phyloP scores from a whole-genome alignment of 1,139 yeast genomes.

The Suzukiozyma palmioleophila region DNA sequence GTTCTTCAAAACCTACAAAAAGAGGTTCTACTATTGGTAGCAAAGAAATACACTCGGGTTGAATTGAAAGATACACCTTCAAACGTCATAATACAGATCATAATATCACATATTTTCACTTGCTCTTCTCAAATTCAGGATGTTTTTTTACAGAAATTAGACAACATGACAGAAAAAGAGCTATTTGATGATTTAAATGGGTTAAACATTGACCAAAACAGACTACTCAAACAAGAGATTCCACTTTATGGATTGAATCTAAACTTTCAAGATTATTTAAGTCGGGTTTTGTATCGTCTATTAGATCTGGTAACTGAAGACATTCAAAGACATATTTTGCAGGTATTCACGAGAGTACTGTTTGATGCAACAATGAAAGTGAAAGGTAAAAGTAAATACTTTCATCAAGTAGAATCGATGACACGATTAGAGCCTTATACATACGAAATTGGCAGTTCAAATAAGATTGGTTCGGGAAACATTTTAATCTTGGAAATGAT shows the following conservation, averaged over 20 bases:
- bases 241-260: not conserved
- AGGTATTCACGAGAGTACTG: slow-evolving; percentile 18
- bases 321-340: slow-evolving; percentile 14
- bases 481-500: slow-evolving; percentile 20
- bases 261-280: slow-evolving; percentile 1
- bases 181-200: slow-evolving; percentile 1
- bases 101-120: not conserved
- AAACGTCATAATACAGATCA: not conserved
- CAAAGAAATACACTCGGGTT: not conserved
- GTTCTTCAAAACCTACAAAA: not conserved
- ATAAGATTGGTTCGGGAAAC: slow-evolving; percentile 4
- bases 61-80: not conserved
- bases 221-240: no score
- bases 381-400: slow-evolving; percentile 30
- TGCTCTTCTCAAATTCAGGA: not conserved
- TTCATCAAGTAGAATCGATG: slow-evolving; percentile 12
- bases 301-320: not conserved
- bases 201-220: not conserved
- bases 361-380: slow-evolving; percentile 17
- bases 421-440: slow-evolving; percentile 2
- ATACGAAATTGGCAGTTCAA: slow-evolving; percentile 5
- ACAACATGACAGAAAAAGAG: slow-evolving; percentile 1
- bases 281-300: slow-evolving; percentile 1
- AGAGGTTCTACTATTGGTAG: not conserved
- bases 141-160: not conserved